phyloP scores from a whole-genome alignment of 2,329 filamentous ascomycete genomes.

The Nannizzia gypsea region DNA sequence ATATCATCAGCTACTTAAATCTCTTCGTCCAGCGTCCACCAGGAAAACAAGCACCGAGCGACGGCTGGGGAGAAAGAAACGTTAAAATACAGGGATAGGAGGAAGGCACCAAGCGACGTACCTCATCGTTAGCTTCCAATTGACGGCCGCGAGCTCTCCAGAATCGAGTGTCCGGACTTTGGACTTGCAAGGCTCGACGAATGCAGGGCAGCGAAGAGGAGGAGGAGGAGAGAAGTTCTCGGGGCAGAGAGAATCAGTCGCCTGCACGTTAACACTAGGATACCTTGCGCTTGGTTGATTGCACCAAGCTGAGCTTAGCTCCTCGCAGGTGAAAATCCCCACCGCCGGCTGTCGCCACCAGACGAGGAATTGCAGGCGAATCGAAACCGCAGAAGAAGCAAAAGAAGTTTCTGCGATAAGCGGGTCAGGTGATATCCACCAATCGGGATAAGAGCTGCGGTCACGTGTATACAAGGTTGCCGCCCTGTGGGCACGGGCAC shows the following conservation, averaged over 20 bases:
- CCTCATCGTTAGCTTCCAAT: slow-evolving; percentile 1
- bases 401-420: background rate
- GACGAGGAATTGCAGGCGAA: background rate
- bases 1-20: background rate
- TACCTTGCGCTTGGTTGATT: background rate
- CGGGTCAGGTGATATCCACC: background rate
- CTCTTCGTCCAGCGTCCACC: background rate
- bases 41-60: background rate
- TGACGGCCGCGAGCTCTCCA: background rate
- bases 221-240: background rate
- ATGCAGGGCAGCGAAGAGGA: background rate
- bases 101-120: background rate
- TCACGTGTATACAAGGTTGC: background rate
- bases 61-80: background rate
- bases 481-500: background rate
- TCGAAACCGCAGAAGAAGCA: background rate
- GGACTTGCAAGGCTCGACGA: too few species aligned
- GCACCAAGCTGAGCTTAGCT: background rate
- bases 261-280: background rate
- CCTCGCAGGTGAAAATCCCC: background rate
- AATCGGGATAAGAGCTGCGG: background rate
- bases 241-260: background rate
- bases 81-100: background rate
- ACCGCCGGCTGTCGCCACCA: background rate
- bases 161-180: background rate